These are phyloP conservation scores for Phoma herbarum DNA, from an alignment of 2,329 filamentous ascomycete species.

Conservation along the genomic window DNA sequence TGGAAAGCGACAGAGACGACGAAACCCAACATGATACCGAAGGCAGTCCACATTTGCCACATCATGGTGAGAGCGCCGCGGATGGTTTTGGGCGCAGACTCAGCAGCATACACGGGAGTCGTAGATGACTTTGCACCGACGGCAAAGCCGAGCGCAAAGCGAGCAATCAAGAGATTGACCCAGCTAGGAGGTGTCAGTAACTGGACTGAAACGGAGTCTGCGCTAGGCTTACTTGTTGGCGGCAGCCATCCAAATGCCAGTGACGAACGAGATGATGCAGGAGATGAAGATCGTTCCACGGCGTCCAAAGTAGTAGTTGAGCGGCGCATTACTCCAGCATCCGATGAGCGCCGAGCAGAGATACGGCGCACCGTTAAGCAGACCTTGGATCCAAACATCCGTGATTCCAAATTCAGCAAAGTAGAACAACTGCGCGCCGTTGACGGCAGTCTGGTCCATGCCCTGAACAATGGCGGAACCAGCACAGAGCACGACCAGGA, in stretches of 20 bases:
- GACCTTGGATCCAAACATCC: constrained; percentile 40
- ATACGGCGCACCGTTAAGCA: constrained; percentile 44
- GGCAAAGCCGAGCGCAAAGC: constrained; percentile 46
- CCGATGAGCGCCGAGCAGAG: constrained; percentile 54
- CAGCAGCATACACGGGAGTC: constrained; percentile 59
- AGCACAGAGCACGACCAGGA: constrained; percentile 72
- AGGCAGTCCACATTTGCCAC: constrained; percentile 59
- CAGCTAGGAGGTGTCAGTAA: constrained; percentile 34
- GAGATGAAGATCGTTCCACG: constrained; percentile 47
- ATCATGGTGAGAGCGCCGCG: constrained; percentile 61
- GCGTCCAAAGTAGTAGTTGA: constrained; percentile 44
- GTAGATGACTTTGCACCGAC: constrained; percentile 50
- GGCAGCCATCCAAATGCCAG: constrained; percentile 45
- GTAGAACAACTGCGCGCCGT: constrained; percentile 46
- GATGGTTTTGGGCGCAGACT: constrained; percentile 59
- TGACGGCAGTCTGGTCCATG: constrained; percentile 48
- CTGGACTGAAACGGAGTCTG: too few species aligned
- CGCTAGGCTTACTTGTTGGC: constrained; percentile 30
- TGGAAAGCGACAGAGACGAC: constrained; percentile 44
- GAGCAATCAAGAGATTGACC: constrained; percentile 44
- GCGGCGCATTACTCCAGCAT: constrained; percentile 46
- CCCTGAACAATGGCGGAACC: constrained; percentile 75
- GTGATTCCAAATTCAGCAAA: constrained; percentile 38
- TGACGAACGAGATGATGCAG: constrained; percentile 45
- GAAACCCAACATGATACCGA: constrained; percentile 48